Conservation (phyloP, 106 monocot genomes). For the Gastrodia elata region DNA sequence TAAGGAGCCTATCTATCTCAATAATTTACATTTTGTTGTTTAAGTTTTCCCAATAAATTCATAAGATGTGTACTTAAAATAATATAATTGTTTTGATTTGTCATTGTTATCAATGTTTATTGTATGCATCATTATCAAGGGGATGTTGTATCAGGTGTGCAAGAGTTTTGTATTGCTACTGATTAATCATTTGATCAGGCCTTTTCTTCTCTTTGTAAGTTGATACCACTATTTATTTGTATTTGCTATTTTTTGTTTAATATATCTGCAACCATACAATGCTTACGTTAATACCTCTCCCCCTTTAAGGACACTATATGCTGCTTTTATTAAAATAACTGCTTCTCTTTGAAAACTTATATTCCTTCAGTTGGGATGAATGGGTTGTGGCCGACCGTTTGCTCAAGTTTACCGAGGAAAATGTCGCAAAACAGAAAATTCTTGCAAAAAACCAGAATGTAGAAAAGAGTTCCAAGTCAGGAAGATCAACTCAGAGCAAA, state of each 20-base stretch:
- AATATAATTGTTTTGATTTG: not conserved
- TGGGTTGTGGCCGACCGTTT: slow-evolving; percentile 74
- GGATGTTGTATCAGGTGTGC: not conserved
- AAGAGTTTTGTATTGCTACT: not conserved
- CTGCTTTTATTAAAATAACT: not conserved
- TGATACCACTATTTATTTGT: not conserved
- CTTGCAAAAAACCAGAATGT: slow-evolving; percentile 43
- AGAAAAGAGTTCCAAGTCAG: slow-evolving; percentile 62
- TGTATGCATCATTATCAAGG: not conserved
- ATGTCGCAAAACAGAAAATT: slow-evolving; percentile 49
- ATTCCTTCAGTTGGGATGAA: slow-evolving; percentile 87
- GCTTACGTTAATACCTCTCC: not conserved
- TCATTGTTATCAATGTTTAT: not conserved
- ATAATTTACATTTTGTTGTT: not conserved
- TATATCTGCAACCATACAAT: not conserved
- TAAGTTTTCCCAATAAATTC: not conserved
- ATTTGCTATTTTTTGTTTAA: not conserved
- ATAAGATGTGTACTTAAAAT: not conserved
- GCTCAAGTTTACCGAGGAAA: slow-evolving; percentile 67
- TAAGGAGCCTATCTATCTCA: not conserved
- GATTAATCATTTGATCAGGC: not conserved
- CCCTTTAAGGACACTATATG: not conserved
- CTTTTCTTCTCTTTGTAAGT: not conserved
- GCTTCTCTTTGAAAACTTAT: slow-evolving; percentile 10
- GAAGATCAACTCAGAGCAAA: slow-evolving; percentile 55